Conservation (phyloP, 2,329 filamentous ascomycete genomes). For the Teratosphaeria epicoccoides region DNA sequence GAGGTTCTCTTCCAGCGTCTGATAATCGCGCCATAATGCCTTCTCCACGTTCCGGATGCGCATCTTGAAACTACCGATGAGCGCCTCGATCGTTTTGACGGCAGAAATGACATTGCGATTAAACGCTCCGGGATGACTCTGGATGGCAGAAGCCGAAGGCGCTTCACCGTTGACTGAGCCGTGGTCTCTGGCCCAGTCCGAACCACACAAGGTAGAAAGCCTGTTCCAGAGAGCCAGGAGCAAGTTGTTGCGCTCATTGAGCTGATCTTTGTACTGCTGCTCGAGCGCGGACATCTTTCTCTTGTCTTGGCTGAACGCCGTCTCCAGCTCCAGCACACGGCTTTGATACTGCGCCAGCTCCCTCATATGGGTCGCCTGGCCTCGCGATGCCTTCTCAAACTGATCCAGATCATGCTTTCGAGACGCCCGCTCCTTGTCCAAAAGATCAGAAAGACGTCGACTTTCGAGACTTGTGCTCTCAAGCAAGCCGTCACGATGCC, state of each 20-base stretch:
- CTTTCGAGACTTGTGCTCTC: slow-evolving; percentile 83
- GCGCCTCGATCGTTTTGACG: slow-evolving; percentile 73
- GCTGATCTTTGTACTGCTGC: slow-evolving; percentile 70
- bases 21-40: slow-evolving; percentile 84
- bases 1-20: slow-evolving; percentile 69
- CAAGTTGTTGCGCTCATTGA: slow-evolving; percentile 79
- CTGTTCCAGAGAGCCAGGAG: slow-evolving; percentile 84
- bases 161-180: slow-evolving; percentile 79
- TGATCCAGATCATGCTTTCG: slow-evolving; percentile 80
- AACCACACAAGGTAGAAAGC: slow-evolving; percentile 73
- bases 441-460: slow-evolving; percentile 70
- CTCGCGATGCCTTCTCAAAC: slow-evolving; percentile 80
- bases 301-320: slow-evolving; percentile 64
- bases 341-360: slow-evolving; percentile 77
- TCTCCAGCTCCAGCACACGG: slow-evolving; percentile 76
- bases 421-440: slow-evolving; percentile 79
- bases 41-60: slow-evolving; percentile 79
- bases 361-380: slow-evolving; percentile 74
- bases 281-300: slow-evolving; percentile 68
- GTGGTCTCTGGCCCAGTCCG: slow-evolving; percentile 85
- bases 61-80: slow-evolving; percentile 65
- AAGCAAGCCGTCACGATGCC: slow-evolving; percentile 76
- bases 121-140: slow-evolving; percentile 76
- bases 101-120: slow-evolving; percentile 80
- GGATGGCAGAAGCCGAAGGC: slow-evolving; percentile 75